A percentile compares a stretch with the other conserved stretches of the same genome.
phyloP scores from a whole-genome alignment of 108 stramenopile species.

The Poteriospumella lacustris region DNA sequence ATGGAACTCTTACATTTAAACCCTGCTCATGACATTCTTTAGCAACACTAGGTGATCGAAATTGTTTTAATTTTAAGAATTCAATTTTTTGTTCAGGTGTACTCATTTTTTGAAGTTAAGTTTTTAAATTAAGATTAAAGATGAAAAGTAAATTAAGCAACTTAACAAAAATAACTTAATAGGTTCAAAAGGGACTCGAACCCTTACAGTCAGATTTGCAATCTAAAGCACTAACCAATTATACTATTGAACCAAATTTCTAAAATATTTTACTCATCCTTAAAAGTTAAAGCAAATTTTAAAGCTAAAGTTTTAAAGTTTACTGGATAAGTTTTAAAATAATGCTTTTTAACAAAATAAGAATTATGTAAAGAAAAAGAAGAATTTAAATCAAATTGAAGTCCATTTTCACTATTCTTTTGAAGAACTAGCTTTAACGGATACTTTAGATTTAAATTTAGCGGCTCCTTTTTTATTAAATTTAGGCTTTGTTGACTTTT shows the following conservation, averaged over 20 bases:
- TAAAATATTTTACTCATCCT: constrained; percentile 26
- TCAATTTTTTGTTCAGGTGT: constrained; percentile 31
- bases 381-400: constrained; percentile 9
- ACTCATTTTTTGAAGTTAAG: constrained; percentile 24
- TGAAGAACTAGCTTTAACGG: constrained; percentile 7
- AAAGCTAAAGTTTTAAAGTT: constrained; percentile 34
- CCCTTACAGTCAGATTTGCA: constrained; percentile 7
- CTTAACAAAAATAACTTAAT: constrained; percentile 27
- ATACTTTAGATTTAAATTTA: constrained; percentile 10
- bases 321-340: constrained; percentile 2
- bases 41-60: not conserved
- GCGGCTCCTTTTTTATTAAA: constrained; percentile 8
- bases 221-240: constrained; percentile 19
- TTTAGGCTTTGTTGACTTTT: constrained; percentile 8
- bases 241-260: constrained; percentile 27
- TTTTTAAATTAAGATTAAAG: constrained; percentile 22
- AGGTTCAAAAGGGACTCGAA: constrained; percentile 7
- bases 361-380: constrained; percentile 5
- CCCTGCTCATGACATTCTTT: constrained; percentile 1
- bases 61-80: constrained; percentile 34
- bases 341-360: constrained; percentile 17
- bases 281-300: constrained; percentile 29
- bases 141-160: constrained; percentile 35
- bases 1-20: constrained; percentile 9
- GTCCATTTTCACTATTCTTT: constrained; percentile 8